phyloP scores from a whole-genome alignment of 768 basidiomycete genomes.

The Neoboletus magnificus region DNA sequence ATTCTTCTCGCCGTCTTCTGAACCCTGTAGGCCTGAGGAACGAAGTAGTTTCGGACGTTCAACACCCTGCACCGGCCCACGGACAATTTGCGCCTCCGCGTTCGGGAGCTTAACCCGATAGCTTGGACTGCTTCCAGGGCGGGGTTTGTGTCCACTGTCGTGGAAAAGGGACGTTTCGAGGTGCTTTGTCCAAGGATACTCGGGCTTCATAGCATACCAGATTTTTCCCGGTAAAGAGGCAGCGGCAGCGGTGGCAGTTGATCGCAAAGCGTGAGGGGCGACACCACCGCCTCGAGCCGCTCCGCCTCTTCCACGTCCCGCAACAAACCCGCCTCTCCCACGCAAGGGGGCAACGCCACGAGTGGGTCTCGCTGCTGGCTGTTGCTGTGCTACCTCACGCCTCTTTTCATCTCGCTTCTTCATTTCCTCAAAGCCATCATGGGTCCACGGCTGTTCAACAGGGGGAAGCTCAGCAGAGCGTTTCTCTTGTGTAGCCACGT shows the following conservation, averaged over 20 bases:
- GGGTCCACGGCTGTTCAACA: conserved; percentile 72
- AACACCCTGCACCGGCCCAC: conserved; percentile 27
- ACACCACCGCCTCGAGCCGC: conserved; percentile 43
- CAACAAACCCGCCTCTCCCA: conserved; percentile 46
- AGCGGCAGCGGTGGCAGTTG: conserved; percentile 27
- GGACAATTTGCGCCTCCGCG: conserved; percentile 39
- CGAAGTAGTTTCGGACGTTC: conserved; percentile 14
- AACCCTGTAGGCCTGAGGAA: conserved; percentile 23
- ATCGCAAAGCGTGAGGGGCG: conserved; percentile 30
- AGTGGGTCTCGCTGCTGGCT: conserved; percentile 26
- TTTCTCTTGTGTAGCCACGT: conserved; percentile 15
- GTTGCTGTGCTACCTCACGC: conserved; percentile 32
- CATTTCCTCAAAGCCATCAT: conserved; percentile 89
- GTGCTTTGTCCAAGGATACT: conserved; percentile 81
- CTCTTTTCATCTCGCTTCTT: conserved; percentile 66
- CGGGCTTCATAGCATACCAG: conserved; percentile 76
- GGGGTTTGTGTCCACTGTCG: conserved; percentile 56
- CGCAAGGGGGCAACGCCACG: conserved; percentile 40
- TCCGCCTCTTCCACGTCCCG: conserved; percentile 44
- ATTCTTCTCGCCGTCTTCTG: conserved; percentile 43
- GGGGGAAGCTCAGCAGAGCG: conserved; percentile 42
- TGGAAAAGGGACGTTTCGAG: conserved; percentile 71
- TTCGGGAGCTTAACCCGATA: conserved; percentile 67
- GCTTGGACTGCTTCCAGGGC: conserved; percentile 50
- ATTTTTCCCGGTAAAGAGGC: conserved; percentile 41